Percentiles rank a stretch among this genome's conserved stretches.
These are phyloP conservation scores for Phialophora verrucosa DNA, from an alignment of 2,329 filamentous ascomycete species.

Conservation along the genomic window DNA sequence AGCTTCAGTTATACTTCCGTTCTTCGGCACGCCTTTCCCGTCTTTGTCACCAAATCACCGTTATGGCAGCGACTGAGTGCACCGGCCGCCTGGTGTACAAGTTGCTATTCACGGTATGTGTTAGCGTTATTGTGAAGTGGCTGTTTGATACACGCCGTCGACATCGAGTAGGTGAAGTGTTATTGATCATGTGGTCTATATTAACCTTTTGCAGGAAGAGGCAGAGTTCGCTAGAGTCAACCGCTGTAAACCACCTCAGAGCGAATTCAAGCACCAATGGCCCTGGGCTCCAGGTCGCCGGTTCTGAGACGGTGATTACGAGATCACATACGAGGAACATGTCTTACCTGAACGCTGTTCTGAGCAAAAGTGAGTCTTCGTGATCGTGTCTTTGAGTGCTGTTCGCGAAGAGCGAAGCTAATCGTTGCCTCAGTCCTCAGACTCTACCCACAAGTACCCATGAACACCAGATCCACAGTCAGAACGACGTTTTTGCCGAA, in stretches of 20 bases:
- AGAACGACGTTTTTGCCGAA: conserved; percentile 42
- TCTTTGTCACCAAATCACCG: neutral
- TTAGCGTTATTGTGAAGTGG: conserved; percentile 2
- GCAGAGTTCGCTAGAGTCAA: conserved; percentile 1
- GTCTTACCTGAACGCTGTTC: conserved; percentile 57
- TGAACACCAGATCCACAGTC: conserved; percentile 39
- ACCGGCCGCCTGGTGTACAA: neutral
- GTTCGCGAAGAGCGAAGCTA: neutral
- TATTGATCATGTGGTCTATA: neutral
- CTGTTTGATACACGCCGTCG: conserved; percentile 3
- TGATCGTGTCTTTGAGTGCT: neutral
- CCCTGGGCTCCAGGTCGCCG: conserved; percentile 16
- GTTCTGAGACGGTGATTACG: conserved; percentile 17
- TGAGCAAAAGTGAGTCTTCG: conserved; percentile 48
- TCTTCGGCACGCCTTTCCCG: too few species aligned
- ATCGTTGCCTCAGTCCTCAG: conserved; percentile 60
- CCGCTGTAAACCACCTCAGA: conserved; percentile 13
- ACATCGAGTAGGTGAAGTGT: conserved; percentile 2
- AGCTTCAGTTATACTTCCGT: too few species aligned
- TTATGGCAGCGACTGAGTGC: neutral
- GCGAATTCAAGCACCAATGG: conserved; percentile 14
- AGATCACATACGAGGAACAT: conserved; percentile 45
- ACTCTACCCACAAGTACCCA: conserved; percentile 41
- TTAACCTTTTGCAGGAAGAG: conserved; percentile 6
- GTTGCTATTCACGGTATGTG: conserved; percentile 6